Percentiles rank a stretch among this genome's conserved stretches.
Conservation (phyloP, 1,284 basidiomycete genomes). For the Cutaneotrichosporon mucoides region DNA sequence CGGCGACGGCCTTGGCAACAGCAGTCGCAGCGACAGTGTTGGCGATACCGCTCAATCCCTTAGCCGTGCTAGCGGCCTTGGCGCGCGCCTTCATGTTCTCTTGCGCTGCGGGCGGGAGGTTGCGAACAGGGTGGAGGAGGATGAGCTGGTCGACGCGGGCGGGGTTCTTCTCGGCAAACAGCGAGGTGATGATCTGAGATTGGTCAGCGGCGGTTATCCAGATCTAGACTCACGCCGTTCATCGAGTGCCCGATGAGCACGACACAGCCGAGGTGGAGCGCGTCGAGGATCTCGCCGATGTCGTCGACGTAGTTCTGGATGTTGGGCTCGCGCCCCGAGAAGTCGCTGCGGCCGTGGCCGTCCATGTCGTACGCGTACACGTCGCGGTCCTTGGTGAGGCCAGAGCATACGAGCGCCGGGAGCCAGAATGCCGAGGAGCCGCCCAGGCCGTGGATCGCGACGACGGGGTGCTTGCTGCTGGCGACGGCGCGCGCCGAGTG, state of each 20-base stretch:
- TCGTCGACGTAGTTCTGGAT: constrained; percentile 21
- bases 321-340: constrained; percentile 15
- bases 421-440: constrained; percentile 47
- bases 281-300: constrained; percentile 23
- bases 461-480: constrained; percentile 53
- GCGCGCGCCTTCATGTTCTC: constrained; percentile 27
- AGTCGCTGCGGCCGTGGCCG: constrained; percentile 28
- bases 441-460: constrained; percentile 27
- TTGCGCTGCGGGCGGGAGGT: constrained; percentile 20
- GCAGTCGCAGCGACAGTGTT: constrained; percentile 23
- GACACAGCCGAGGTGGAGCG: constrained; percentile 14
- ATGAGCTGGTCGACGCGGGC: constrained; percentile 27
- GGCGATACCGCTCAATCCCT: constrained; percentile 24
- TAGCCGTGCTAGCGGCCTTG: constrained; percentile 14
- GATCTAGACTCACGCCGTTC: constrained; percentile 24
- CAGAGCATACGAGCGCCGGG: constrained; percentile 16
- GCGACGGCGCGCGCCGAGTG: constrained; percentile 51
- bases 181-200: constrained; percentile 24
- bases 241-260: constrained; percentile 36
- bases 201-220: not conserved
- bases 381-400: constrained; percentile 15
- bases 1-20: constrained; percentile 20
- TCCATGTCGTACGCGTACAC: constrained; percentile 29
- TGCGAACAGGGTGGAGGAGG: constrained; percentile 30
- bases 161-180: constrained; percentile 24